Evolutionary conservation across 2,329 filamentous ascomycete species (phyloP).

Genomic region (Endothia cerciana): DNA sequence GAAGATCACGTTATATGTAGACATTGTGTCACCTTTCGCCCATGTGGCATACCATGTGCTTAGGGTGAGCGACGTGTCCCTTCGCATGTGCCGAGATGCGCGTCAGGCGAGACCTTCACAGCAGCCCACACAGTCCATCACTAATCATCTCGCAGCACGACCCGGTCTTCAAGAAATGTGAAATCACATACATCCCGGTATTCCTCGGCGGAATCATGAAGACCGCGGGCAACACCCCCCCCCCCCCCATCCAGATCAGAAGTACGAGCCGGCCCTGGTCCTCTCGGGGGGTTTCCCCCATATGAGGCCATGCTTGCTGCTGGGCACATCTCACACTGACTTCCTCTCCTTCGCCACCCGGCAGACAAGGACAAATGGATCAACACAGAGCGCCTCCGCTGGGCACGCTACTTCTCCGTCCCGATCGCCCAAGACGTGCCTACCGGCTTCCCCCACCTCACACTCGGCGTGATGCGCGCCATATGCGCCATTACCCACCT

Average conservation of each 20-base stretch:
- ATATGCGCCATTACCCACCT: slow-evolving; percentile 36
- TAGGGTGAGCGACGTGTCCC: slow-evolving; percentile 37
- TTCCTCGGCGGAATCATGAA: slow-evolving; percentile 45
- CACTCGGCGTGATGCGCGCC: slow-evolving; percentile 42
- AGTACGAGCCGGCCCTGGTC: slow-evolving; percentile 35
- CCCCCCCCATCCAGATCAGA: slow-evolving; percentile 42
- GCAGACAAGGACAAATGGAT: slow-evolving; percentile 46
- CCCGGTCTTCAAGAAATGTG: slow-evolving; percentile 23
- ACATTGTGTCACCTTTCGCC: slow-evolving; percentile 46
- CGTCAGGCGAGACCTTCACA: neutral
- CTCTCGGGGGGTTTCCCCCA: too few relatives aligned
- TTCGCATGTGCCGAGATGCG: neutral
- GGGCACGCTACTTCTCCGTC: slow-evolving; percentile 40
- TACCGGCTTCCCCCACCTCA: slow-evolving; percentile 42
- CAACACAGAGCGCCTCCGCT: slow-evolving; percentile 39
- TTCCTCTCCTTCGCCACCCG: neutral
- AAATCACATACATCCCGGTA: slow-evolving; percentile 43
- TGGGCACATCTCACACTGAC: neutral
- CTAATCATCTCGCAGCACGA: slow-evolving; percentile 19
- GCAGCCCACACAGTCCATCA: neutral
- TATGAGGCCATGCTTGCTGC: neutral
- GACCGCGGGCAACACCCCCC: slow-evolving; percentile 42
- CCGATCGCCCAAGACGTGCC: slow-evolving; percentile 40
- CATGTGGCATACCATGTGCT: slow-evolving; percentile 45
- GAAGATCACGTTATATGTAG: slow-evolving; percentile 45